These are phyloP conservation scores for Parachaetomium inaequale DNA, from an alignment of 495 filamentous ascomycete species.

Conservation along the genomic window DNA sequence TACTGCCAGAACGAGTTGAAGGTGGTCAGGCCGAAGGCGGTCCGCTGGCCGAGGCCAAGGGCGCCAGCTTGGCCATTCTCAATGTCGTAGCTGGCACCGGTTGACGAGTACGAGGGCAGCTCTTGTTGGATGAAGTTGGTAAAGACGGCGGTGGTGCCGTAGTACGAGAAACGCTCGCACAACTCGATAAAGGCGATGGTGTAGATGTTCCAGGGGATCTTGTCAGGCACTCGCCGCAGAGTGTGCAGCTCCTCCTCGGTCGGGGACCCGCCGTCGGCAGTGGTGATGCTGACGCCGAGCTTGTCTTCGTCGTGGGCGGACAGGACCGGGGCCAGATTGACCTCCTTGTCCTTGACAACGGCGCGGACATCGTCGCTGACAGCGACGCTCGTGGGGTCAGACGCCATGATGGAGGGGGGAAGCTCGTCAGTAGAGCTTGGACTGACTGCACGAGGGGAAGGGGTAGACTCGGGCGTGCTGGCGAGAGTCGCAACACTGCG, in stretches of 20 bases:
- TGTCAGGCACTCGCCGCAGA: conserved; percentile 62
- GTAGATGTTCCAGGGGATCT: conserved; percentile 61
- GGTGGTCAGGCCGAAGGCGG: conserved; percentile 59
- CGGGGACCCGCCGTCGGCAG: conserved; percentile 32
- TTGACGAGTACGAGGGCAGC: conserved; percentile 54
- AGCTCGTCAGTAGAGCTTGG: not conserved
- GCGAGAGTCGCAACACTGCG: conserved; percentile 1
- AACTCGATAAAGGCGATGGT: conserved; percentile 72
- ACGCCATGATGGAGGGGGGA: conserved; percentile 14
- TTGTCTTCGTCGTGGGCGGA: conserved; percentile 11
- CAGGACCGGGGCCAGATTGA: conserved; percentile 8
- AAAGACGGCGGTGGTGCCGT: conserved; percentile 65
- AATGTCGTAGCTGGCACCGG: conserved; percentile 51
- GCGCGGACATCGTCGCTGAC: conserved; percentile 16
- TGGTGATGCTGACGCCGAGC: conserved; percentile 11
- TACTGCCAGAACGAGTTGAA: conserved; percentile 79
- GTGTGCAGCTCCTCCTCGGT: conserved; percentile 59
- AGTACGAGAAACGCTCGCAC: conserved; percentile 77
- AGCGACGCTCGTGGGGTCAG: conserved; percentile 18
- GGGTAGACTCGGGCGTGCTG: not conserved
- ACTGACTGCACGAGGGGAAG: conserved; percentile 1
- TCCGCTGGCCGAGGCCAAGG: conserved; percentile 62
- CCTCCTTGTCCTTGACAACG: conserved; percentile 20
- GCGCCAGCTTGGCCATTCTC: conserved; percentile 58
- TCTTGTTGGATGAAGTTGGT: conserved; percentile 62